These are phyloP conservation scores for Pichia occidentalis DNA, from an alignment of 805 yeast genomes.

Conservation along the genomic window DNA sequence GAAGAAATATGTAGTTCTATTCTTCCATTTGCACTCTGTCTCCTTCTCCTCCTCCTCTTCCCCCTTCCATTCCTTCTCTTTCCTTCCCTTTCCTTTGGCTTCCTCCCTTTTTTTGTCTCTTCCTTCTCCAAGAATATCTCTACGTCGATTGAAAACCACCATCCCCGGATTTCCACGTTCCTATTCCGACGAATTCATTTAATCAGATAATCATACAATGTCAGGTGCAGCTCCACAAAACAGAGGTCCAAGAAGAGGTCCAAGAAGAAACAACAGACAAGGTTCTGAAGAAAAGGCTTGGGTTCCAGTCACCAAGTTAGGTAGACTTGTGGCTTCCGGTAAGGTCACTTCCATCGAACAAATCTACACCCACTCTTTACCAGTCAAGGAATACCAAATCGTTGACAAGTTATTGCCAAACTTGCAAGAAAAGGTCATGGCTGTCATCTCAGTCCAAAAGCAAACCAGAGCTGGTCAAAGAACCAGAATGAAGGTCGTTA, in stretches of 20 bases:
- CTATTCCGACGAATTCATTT: conserved; percentile 47
- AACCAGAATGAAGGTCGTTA: conserved; percentile 99
- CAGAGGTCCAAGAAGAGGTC: conserved; percentile 52
- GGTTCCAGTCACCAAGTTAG: conserved; percentile 99
- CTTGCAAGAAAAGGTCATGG: conserved; percentile 98
- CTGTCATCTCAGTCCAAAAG: conserved; percentile 99
- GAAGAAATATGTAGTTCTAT: not conserved
- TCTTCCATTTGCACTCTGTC: not conserved
- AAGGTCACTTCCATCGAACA: conserved; percentile 95
- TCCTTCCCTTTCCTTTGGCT: not conserved
- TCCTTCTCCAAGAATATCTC: conserved; percentile 8
- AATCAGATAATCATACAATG: conserved; percentile 31
- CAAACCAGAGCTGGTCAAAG: conserved; percentile 99
- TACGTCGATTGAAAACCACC: conserved; percentile 60
- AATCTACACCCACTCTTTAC: conserved; percentile 98
- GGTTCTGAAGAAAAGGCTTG: conserved; percentile 96
- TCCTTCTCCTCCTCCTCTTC: not conserved
- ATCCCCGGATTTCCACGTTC: conserved; percentile 65
- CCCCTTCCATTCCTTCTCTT: not conserved
- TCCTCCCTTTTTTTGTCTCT: not conserved
- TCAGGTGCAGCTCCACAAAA: conserved; percentile 37
- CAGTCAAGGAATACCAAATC: conserved; percentile 99
- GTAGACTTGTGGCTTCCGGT: conserved; percentile 99
- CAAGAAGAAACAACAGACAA: conserved; percentile 62
- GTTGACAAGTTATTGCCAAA: conserved; percentile 93